phyloP scores from a whole-genome alignment of 306 rosid genomes.

The Geum urbanum region DNA sequence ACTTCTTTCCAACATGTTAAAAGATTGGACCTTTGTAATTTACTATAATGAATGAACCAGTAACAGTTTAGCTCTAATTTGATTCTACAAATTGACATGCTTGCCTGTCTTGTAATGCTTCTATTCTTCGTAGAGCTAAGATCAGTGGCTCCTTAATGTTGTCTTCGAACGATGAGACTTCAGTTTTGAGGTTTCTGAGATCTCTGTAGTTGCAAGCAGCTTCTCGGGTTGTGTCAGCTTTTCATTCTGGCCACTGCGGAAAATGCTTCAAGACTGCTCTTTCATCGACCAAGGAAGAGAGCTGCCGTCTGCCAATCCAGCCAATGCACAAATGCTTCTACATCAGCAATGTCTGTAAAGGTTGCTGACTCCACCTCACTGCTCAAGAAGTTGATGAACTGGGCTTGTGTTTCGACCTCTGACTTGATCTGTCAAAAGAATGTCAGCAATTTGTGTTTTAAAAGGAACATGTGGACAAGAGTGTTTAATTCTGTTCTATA shows the following conservation, averaged over 20 bases:
- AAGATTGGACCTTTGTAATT: constrained; percentile 10
- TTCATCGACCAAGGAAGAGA: constrained; percentile 77
- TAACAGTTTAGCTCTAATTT: neutral
- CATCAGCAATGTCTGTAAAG: constrained; percentile 49
- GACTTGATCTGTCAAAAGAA: constrained; percentile 59
- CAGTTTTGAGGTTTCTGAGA: constrained; percentile 60
- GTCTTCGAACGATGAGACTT: constrained; percentile 56
- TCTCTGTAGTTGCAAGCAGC: constrained; percentile 76
- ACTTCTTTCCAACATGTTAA: constrained; percentile 71
- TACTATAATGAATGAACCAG: neutral
- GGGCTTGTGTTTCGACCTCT: constrained; percentile 74
- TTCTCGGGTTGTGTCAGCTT: constrained; percentile 79
- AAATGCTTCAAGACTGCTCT: constrained; percentile 81
- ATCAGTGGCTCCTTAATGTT: constrained; percentile 50
- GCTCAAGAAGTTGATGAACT: constrained; percentile 53
- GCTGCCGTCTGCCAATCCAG: constrained; percentile 61
- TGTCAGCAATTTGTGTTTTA: constrained; percentile 5
- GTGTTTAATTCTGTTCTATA: neutral
- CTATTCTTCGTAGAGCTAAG: constrained; percentile 62
- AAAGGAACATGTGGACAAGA: constrained; percentile 1
- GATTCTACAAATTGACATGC: constrained; percentile 28
- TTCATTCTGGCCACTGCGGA: constrained; percentile 84
- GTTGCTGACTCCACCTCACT: constrained; percentile 61
- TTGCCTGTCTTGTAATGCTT: constrained; percentile 96
- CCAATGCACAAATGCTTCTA: constrained; percentile 75